These are phyloP conservation scores for Pelagophyceae sp. DNA, from an alignment of 352 stramenopile genomes.

Conservation along the genomic window DNA sequence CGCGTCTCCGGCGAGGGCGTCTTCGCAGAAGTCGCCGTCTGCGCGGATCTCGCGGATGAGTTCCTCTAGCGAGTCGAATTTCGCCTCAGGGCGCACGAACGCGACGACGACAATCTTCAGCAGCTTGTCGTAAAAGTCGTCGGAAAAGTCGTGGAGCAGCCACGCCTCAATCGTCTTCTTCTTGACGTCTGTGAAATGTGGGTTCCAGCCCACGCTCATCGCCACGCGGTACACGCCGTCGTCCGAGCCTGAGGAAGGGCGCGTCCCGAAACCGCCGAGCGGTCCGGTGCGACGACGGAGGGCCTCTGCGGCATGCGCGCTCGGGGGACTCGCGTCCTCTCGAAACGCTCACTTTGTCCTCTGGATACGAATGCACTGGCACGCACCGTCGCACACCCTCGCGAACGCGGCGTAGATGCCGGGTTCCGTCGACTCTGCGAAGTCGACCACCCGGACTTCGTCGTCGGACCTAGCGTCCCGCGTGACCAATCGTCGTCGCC, in stretches of 20 bases:
- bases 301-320: too few species aligned
- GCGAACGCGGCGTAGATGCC: slow-evolving; percentile 81
- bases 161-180: slow-evolving; percentile 52
- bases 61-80: slow-evolving; percentile 45
- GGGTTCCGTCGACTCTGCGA: slow-evolving; percentile 34
- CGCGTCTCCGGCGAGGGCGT: background rate
- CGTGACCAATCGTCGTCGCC: too few species aligned
- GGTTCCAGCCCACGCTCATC: slow-evolving; percentile 69
- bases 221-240: slow-evolving; percentile 68
- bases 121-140: slow-evolving; percentile 71
- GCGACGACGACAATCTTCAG: slow-evolving; percentile 67
- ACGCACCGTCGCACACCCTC: slow-evolving; percentile 38
- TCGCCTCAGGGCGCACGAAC: slow-evolving; percentile 67
- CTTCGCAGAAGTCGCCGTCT: slow-evolving; percentile 1
- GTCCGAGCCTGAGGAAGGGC: slow-evolving; percentile 40
- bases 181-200: slow-evolving; percentile 23
- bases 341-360: too few species aligned
- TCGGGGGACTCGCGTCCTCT: too few species aligned
- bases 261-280: too few species aligned
- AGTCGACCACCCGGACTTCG: background rate
- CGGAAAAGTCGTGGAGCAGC: slow-evolving; percentile 71
- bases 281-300: too few species aligned
- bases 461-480: background rate
- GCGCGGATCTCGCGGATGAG: slow-evolving; percentile 3
- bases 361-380: too few species aligned